These are phyloP conservation scores for Trametes meyenii DNA, from an alignment of 768 basidiomycete genomes.

Conservation along the genomic window DNA sequence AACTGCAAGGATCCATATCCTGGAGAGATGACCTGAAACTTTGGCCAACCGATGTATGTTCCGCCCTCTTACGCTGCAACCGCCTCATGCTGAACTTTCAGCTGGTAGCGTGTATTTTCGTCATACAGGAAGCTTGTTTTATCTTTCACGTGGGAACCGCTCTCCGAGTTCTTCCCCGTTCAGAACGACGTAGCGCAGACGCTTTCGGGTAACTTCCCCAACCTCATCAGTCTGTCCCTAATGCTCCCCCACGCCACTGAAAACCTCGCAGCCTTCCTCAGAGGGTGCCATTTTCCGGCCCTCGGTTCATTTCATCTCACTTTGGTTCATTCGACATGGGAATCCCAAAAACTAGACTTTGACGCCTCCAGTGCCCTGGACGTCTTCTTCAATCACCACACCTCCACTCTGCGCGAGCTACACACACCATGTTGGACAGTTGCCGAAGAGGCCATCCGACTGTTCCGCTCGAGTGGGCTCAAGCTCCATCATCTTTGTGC, in stretches of 20 bases:
- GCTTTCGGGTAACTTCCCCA: not conserved
- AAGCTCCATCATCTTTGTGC: too few relatives aligned
- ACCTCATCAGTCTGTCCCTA: not conserved
- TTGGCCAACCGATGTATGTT: not conserved
- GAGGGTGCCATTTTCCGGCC: not conserved
- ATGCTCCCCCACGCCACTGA: not conserved
- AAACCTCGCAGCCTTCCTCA: not conserved
- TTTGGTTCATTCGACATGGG: not conserved
- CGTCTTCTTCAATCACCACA: not conserved
- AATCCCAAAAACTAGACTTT: not conserved
- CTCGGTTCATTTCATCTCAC: not conserved
- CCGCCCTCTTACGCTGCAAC: too few relatives aligned
- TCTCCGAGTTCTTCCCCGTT: not conserved
- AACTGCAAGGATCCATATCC: not conserved
- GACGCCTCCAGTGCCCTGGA: not conserved
- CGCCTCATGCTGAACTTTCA: not conserved
- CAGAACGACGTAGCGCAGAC: not conserved
- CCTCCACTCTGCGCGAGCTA: not conserved
- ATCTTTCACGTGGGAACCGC: not conserved
- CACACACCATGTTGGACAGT: too few relatives aligned
- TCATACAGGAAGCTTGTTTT: not conserved
- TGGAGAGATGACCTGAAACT: not conserved
- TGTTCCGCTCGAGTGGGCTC: too few relatives aligned
- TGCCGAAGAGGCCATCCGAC: too few relatives aligned
- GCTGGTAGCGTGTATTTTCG: not conserved